Evolutionary conservation across 352 stramenopile species (phyloP), one percentile per base, ranked within the genome.

Genomic region (Pythium rishiriense): DNA sequence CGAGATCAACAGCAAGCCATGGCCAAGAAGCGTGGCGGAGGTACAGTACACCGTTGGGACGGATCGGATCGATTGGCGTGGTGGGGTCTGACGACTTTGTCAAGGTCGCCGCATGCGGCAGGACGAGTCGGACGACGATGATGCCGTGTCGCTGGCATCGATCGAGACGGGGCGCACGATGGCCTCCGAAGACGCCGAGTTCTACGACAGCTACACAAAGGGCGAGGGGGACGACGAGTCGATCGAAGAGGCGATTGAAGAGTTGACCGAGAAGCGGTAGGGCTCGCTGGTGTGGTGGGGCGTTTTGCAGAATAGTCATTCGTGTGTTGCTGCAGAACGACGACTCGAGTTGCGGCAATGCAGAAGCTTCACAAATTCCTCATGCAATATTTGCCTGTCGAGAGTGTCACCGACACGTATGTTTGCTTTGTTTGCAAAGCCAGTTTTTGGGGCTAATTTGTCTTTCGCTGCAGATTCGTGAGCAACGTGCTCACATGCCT

Each of bases 231-330:
- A 91, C 52, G 80, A 93, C 19, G 71, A 89, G 39, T 73, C 74
- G 2, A 73, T 96, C 12, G 78, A 93, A 22, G 83, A 93, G 31
- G 77, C 83, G 3, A 74, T 96, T 19, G 85, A 93, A 53, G 78
- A 91, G 58, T 70, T 96, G 37, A 91, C 75, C 0, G 84, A 94
- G 64, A 87, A 90, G 67, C 70, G 87, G 87, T 93, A 69, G 12
- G 56, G 15, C 29, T n/a, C 3, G 26, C 48, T 3, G 7, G 0
- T 25, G 14, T 19, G 35, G 61, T 31, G 19, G 49, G 26, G 31
- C n/a, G 11, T 17, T 24, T n/a, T 39, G 31, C 47, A 58, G 28
- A 17, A 17, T 24, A 28, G 28, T 42, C 5, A 43, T 3, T 43
- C 31, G 14, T 21, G 49, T 31, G 43, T 19, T 56, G 21, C 15